A percentile compares a stretch with the other conserved stretches of the same genome.
Evolutionary conservation across 768 basidiomycete species (phyloP).

Genomic region (Suillus subalutaceus): DNA sequence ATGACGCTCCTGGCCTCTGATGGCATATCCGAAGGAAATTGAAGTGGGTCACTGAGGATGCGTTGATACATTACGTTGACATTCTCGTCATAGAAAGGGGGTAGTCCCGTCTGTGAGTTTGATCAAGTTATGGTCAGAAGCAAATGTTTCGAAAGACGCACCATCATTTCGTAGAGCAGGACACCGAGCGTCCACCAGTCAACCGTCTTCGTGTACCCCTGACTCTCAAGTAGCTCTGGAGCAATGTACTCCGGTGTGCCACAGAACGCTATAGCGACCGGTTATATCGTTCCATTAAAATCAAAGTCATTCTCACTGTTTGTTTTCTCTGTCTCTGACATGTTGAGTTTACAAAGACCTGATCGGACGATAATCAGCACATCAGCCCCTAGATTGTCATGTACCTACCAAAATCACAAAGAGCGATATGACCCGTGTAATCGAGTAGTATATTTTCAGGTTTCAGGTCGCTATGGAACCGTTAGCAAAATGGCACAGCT

Average conservation of each 20-base stretch:
- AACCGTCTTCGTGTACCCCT: slow-evolving; percentile 97
- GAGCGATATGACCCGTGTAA: slow-evolving; percentile 96
- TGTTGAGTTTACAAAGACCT: slow-evolving; percentile 94
- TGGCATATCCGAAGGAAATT: slow-evolving; percentile 88
- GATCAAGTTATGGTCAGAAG: slow-evolving; percentile 3
- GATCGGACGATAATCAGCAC: slow-evolving; percentile 10
- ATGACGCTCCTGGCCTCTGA: slow-evolving; percentile 89
- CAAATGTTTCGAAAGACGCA: slow-evolving; percentile 29
- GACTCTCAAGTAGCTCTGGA: slow-evolving; percentile 93
- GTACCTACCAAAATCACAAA: slow-evolving; percentile 88
- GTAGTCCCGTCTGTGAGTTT: slow-evolving; percentile 77
- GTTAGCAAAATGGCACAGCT: slow-evolving; percentile 6
- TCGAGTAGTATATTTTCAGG: slow-evolving; percentile 98
- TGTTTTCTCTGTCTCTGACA: slow-evolving; percentile 97
- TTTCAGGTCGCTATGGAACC: slow-evolving; percentile 75
- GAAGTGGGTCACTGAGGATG: slow-evolving; percentile 90
- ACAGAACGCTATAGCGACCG: slow-evolving; percentile 73
- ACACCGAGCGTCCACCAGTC: slow-evolving; percentile 99
- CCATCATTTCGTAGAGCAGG: slow-evolving; percentile 96
- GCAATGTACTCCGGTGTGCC: slow-evolving; percentile 99
- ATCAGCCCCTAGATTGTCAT: not conserved
- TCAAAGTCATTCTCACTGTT: slow-evolving; percentile 66
- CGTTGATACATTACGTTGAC: slow-evolving; percentile 98
- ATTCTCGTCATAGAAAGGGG: slow-evolving; percentile 99
- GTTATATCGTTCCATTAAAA: slow-evolving; percentile 10